These are phyloP conservation scores for Dujonia santamariae DNA, from an alignment of 1,139 yeast genomes.

Conservation along the genomic window DNA sequence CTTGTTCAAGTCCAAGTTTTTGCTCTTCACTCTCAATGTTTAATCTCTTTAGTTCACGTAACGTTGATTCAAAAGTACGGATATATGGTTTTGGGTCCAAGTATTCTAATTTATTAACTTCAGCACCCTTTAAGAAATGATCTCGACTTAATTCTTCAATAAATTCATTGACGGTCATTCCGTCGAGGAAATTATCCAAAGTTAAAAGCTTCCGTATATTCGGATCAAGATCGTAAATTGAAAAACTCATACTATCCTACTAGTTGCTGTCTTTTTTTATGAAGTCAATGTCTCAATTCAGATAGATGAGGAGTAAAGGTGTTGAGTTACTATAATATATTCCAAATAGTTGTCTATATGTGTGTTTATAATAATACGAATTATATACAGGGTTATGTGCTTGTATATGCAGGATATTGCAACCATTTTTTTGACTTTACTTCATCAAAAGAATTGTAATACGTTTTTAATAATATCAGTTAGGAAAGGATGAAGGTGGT, in stretches of 20 bases:
- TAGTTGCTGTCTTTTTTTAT: neutral
- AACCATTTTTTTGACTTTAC: too few species aligned
- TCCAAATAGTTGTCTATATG: too few species aligned
- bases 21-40: slow-evolving; percentile 50
- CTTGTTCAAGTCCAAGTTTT: slow-evolving; percentile 48
- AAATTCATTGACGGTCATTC: slow-evolving; percentile 74
- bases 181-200: slow-evolving; percentile 67
- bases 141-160: slow-evolving; percentile 79
- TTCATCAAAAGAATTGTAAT: too few species aligned
- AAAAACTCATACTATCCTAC: slow-evolving; percentile 33
- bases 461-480: too few species aligned
- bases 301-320: too few species aligned
- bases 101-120: slow-evolving; percentile 52
- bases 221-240: slow-evolving; percentile 62
- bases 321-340: too few species aligned
- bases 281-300: neutral
- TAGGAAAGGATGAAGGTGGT: too few species aligned
- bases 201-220: slow-evolving; percentile 64
- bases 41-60: slow-evolving; percentile 64
- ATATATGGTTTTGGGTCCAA: slow-evolving; percentile 94
- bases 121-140: slow-evolving; percentile 54
- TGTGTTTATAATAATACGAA: too few species aligned
- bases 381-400: neutral
- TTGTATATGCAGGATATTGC: neutral
- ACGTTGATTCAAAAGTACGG: slow-evolving; percentile 84